Base-by-base conservation (phyloP, 345 rosid genomes). In the Hevea brasiliensis region DNA sequence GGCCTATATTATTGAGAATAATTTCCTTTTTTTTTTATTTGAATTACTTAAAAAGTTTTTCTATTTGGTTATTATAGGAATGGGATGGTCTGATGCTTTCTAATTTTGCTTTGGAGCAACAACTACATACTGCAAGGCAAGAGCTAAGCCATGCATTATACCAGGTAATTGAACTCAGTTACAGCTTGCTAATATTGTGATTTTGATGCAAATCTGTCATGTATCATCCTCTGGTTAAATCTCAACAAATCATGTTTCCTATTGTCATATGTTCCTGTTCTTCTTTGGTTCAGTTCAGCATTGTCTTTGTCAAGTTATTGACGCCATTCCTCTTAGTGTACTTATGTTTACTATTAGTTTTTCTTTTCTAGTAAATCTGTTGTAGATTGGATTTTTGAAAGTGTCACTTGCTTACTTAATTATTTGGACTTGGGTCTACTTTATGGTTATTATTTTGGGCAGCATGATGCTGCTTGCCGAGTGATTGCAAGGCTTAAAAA, bases 391-490 rank as follows among this genome's bases (percentile, higher is more conserved):
- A 23, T 65, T 6, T 42, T 48, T 54, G 32, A 40, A 8, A 27
- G 47, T 68, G 15, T 53, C 42, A 29, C 51, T 35, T 54, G 13
- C 32, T 50, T 37, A 4, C 48, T 54, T 14, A 55, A 74, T 20
- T 61, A n/a, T 57, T 26, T 76, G 55, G 32, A 74, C 63, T 70
- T 24, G 50, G 27, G 18, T 68, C 75, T n/a, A 27, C 54, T 68
- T 3, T 29, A 35, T 32, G 37, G 37, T 32, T 65, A 29, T 65
- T 42, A 20, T 53, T 60, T 82, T 66, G 56, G 67, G 76, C 87
- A 95, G 99, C 99, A 89, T 82, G 99, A 95, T 87, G 97, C 98
- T 79, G 98, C 99, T 62, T 95, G 99, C 85, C 98, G 98, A 21
- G 99, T 95, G 74, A 95, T 95, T 86, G 99, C 98, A 58, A 91